A percentile compares a stretch with the other conserved stretches of the same genome.
These are phyloP conservation scores for Cryphonectria parasitica DNA, from an alignment of 2,329 filamentous ascomycete species.

Conservation along the genomic window DNA sequence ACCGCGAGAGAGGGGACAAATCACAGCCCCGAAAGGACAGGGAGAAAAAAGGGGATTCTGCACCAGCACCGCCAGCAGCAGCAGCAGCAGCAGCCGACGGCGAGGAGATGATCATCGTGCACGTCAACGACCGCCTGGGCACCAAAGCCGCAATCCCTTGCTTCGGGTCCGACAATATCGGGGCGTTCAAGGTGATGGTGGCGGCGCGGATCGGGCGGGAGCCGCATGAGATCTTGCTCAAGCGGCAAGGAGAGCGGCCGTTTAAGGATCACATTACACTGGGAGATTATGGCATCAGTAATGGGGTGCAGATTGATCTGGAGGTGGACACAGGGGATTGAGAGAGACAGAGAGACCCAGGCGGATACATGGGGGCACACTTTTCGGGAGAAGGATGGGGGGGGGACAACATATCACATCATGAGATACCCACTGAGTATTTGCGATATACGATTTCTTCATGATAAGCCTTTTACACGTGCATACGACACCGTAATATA, in stretches of 20 bases:
- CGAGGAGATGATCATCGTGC: constrained; percentile 90
- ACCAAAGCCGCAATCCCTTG: constrained; percentile 96
- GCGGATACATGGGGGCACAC: neutral
- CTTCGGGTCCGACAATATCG: constrained; percentile 80
- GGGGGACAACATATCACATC: neutral
- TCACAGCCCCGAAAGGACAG: constrained; percentile 34
- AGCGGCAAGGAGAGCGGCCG: constrained; percentile 87
- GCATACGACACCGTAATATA: neutral
- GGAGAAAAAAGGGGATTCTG: constrained; percentile 41
- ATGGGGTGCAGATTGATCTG: constrained; percentile 74
- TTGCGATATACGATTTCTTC: neutral
- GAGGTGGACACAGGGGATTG: constrained; percentile 66
- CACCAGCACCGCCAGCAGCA: constrained; percentile 33
- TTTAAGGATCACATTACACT: constrained; percentile 90
- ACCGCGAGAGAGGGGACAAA: constrained; percentile 33
- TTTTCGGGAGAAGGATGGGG: no score
- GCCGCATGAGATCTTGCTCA: constrained; percentile 88
- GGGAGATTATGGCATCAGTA: constrained; percentile 92
- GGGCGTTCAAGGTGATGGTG: constrained; percentile 88
- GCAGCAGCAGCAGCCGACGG: constrained; percentile 32
- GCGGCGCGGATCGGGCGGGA: constrained; percentile 86
- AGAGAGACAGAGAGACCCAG: constrained; percentile 29
- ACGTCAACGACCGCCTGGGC: constrained; percentile 92
- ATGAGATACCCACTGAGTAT: constrained; percentile 3
- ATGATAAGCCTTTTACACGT: neutral